Conservation (phyloP, 2,329 filamentous ascomycete species). For the Aspergillus caelatus region DNA sequence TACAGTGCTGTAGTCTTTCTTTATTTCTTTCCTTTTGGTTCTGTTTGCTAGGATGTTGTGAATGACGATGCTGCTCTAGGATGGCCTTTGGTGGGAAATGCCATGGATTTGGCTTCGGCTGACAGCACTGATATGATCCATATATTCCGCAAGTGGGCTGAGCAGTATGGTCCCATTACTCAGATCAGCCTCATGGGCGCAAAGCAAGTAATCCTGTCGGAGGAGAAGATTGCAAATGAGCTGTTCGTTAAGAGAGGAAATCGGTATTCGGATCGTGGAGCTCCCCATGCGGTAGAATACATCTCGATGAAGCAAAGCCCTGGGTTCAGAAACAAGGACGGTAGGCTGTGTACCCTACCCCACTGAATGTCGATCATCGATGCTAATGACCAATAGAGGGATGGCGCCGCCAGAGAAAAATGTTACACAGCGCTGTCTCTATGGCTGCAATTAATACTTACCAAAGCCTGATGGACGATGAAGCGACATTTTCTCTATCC, state of each 20-base stretch:
- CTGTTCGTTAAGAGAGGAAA: slow-evolving; percentile 9
- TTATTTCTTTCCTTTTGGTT: background rate
- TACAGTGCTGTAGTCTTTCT: background rate
- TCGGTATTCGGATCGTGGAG: slow-evolving; percentile 9
- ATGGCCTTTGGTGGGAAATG: slow-evolving; percentile 6
- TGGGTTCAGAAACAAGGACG: slow-evolving; percentile 9
- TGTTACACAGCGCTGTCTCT: slow-evolving; percentile 7
- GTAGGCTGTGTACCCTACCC: slow-evolving; percentile 2
- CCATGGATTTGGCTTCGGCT: background rate
- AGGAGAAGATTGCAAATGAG: slow-evolving; percentile 9
- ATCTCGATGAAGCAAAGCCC: slow-evolving; percentile 11
- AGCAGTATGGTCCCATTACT: slow-evolving; percentile 8
- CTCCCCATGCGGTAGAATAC: slow-evolving; percentile 9
- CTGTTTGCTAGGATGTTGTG: background rate
- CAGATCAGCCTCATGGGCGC: slow-evolving; percentile 9
- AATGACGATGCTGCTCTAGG: slow-evolving; percentile 1
- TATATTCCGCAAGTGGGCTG: slow-evolving; percentile 4
- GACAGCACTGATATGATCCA: slow-evolving; percentile 1
- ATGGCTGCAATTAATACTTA: slow-evolving; percentile 7
- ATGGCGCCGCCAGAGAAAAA: slow-evolving; percentile 10
- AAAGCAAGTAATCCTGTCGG: slow-evolving; percentile 7
- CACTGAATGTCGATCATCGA: no score
- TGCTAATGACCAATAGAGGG: background rate
- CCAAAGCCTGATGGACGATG: slow-evolving; percentile 11
- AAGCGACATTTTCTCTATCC: slow-evolving; percentile 6